Percentiles rank a stretch among this genome's conserved stretches.
Evolutionary conservation across 2,329 filamentous ascomycete genomes (phyloP).

Genomic region (Trichoderma sp.): DNA sequence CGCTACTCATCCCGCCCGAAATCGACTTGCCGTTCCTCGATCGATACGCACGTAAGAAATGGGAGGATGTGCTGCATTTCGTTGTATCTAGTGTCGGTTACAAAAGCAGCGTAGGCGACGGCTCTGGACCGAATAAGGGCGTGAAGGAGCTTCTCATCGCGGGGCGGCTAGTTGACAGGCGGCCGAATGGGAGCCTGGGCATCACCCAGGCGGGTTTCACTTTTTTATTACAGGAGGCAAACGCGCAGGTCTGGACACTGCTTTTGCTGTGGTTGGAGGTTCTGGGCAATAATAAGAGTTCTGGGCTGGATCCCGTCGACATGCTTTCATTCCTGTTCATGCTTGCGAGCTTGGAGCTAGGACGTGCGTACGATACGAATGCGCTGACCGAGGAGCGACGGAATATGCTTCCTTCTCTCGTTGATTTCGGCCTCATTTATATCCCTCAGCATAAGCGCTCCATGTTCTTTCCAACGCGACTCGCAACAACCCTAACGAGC

Average conservation of each 20-base stretch:
- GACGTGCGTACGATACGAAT: slow-evolving; percentile 82
- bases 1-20: slow-evolving; percentile 56
- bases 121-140: slow-evolving; percentile 61
- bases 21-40: slow-evolving; percentile 75
- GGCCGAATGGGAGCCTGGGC: slow-evolving; percentile 61
- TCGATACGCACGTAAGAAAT: slow-evolving; percentile 79
- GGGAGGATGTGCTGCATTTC: slow-evolving; percentile 95
- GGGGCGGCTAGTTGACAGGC: slow-evolving; percentile 72
- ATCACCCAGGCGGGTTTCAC: slow-evolving; percentile 95
- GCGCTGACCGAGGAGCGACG: slow-evolving; percentile 77
- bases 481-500: slow-evolving; percentile 89
- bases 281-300: slow-evolving; percentile 55
- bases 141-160: slow-evolving; percentile 81
- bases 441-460: slow-evolving; percentile 55
- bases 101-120: slow-evolving; percentile 44
- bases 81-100: slow-evolving; percentile 76
- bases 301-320: slow-evolving; percentile 82
- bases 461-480: slow-evolving; percentile 83
- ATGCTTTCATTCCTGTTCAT: slow-evolving; percentile 96
- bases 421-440: slow-evolving; percentile 91
- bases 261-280: slow-evolving; percentile 90
- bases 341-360: slow-evolving; percentile 87
- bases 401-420: slow-evolving; percentile 85
- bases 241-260: slow-evolving; percentile 95
- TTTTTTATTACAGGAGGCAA: slow-evolving; percentile 90